Evolutionary conservation across 345 rosid species (phyloP).

Genomic region (Arabis alpina): DNA sequence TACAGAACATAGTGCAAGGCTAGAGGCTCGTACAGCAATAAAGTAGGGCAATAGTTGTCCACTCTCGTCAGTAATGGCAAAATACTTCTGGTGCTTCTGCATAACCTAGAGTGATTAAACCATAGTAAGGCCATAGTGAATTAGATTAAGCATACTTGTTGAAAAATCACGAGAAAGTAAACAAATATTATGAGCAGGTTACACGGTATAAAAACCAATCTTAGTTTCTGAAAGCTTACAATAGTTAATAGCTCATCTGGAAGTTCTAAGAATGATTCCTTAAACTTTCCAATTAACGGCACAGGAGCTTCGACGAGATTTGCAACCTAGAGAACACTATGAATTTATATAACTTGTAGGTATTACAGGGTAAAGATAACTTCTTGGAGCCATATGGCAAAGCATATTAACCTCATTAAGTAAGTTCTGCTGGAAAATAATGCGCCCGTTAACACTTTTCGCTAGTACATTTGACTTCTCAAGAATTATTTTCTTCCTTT

Average conservation of each 20-base stretch:
- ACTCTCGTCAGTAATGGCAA: conserved; percentile 63
- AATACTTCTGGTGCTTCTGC: conserved; percentile 97
- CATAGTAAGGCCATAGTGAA: conserved; percentile 24
- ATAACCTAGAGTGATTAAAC: conserved; percentile 64
- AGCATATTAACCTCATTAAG: conserved; percentile 69
- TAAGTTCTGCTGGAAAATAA: conserved; percentile 63
- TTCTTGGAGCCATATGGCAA: neutral
- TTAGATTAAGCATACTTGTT: conserved; percentile 16
- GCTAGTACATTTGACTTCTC: conserved; percentile 67
- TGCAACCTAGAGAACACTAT: conserved; percentile 63
- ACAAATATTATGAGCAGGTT: conserved; percentile 8
- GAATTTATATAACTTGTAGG: conserved; percentile 10
- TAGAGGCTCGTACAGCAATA: conserved; percentile 67
- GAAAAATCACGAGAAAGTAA: conserved; percentile 17
- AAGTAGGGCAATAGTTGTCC: conserved; percentile 84
- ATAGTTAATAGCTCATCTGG: conserved; percentile 85
- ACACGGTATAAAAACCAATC: conserved; percentile 9
- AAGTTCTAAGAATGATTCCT: conserved; percentile 84
- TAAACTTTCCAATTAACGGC: conserved; percentile 82
- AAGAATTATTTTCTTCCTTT: conserved; percentile 65
- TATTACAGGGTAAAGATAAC: conserved; percentile 11
- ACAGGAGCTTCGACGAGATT: conserved; percentile 97
- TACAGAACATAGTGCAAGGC: conserved; percentile 21
- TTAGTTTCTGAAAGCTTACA: conserved; percentile 54
- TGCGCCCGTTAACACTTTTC: conserved; percentile 64